phyloP scores from a whole-genome alignment of 257 asterid genomes.

The Schizonepeta tenuifolia region DNA sequence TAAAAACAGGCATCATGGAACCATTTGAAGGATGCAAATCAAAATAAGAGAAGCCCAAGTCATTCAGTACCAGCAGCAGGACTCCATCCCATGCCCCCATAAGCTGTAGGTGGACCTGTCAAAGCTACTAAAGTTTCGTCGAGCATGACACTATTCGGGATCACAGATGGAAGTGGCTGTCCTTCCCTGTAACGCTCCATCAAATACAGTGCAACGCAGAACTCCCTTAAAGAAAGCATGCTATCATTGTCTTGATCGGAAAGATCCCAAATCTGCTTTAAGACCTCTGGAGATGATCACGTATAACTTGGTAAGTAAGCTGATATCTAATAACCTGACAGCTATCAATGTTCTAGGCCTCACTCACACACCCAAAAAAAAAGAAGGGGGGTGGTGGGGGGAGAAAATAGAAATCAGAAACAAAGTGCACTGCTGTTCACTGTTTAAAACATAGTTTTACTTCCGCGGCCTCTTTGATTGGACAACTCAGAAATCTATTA shows the following conservation, averaged over 20 bases:
- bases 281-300: constrained; percentile 70
- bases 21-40: constrained; percentile 22
- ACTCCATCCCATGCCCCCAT: constrained; percentile 71
- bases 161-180: constrained; percentile 63
- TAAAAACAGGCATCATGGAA: constrained; percentile 21
- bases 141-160: constrained; percentile 85
- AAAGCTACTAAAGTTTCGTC: constrained; percentile 77
- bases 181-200: constrained; percentile 98
- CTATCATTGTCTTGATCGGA: constrained; percentile 96
- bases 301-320: constrained; percentile 33
- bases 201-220: constrained; percentile 82
- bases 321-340: constrained; percentile 29
- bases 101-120: constrained; percentile 83
- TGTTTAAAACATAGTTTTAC: background rate
- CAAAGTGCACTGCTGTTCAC: no score
- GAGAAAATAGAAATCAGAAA: no score
- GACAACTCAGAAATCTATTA: constrained; percentile 1
- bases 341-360: background rate
- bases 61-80: constrained; percentile 60
- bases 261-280: constrained; percentile 98
- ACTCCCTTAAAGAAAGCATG: constrained; percentile 96
- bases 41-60: constrained; percentile 27
- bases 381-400: background rate
- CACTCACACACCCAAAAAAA: background rate
- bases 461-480: constrained; percentile 25